These are phyloP conservation scores for Suillus variegatus DNA, from an alignment of 768 basidiomycete species.

Conservation along the genomic window DNA sequence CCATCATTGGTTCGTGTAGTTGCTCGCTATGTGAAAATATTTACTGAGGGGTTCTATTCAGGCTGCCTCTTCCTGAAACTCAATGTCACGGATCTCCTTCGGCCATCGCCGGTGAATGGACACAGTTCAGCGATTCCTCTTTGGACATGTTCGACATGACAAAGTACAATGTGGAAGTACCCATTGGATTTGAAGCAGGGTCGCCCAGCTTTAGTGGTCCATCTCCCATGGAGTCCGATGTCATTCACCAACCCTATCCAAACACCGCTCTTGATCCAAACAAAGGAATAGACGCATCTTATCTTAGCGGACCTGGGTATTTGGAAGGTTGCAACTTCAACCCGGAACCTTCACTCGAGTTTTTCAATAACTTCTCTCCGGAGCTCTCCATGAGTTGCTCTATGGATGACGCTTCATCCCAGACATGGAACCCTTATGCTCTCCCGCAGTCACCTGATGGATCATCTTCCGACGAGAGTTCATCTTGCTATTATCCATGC, in stretches of 20 bases:
- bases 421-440: not conserved
- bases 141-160: not conserved
- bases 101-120: too few species aligned
- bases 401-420: not conserved
- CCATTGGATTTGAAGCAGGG: not conserved
- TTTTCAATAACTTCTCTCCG: too few species aligned
- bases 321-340: too few species aligned
- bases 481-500: not conserved
- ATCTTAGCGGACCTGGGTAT: not conserved
- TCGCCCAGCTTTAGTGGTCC: too few species aligned
- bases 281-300: not conserved
- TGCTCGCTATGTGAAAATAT: too few species aligned
- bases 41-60: not conserved
- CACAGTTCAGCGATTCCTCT: accelerated
- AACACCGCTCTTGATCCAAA: not conserved
- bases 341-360: too few species aligned
- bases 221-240: not conserved
- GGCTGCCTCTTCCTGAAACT: not conserved
- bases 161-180: not conserved
- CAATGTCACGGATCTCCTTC: not conserved
- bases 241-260: not conserved
- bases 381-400: too few species aligned
- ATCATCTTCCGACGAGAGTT: not conserved
- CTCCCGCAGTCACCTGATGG: not conserved
- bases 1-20: not conserved